Percentiles rank a stretch among this genome's conserved stretches.
These are phyloP conservation scores for Cyclocybe cylindracea DNA, from an alignment of 768 basidiomycete genomes.

Conservation along the genomic window DNA sequence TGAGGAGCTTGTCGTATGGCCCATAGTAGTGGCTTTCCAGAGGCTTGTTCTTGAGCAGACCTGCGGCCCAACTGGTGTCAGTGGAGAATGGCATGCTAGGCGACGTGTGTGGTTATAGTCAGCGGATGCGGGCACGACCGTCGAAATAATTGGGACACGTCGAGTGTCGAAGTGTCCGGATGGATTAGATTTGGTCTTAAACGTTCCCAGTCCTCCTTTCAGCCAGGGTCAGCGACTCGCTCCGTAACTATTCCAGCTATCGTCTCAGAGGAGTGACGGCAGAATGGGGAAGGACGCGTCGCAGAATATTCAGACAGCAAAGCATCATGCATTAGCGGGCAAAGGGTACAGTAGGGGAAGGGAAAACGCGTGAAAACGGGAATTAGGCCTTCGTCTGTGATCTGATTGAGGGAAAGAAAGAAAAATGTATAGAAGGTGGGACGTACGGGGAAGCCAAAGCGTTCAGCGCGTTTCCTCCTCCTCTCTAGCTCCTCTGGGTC, in stretches of 20 bases:
- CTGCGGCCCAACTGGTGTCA: slow-evolving; percentile 26
- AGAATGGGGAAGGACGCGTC: no score
- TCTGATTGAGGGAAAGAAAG: not conserved
- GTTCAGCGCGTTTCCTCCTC: slow-evolving; percentile 62
- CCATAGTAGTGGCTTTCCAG: slow-evolving; percentile 36
- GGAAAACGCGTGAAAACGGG: slow-evolving; percentile 5
- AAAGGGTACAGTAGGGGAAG: slow-evolving; percentile 12
- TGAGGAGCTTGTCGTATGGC: slow-evolving; percentile 39
- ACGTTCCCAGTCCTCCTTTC: no score
- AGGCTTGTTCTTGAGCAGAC: slow-evolving; percentile 22
- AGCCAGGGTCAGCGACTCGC: no score
- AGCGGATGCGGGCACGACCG: no score
- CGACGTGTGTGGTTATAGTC: no score
- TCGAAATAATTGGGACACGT: no score
- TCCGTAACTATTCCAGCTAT: no score
- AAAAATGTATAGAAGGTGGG: not conserved
- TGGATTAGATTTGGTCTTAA: no score
- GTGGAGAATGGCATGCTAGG: slow-evolving; percentile 13
- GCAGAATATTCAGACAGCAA: not conserved
- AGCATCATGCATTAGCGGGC: slow-evolving; percentile 3
- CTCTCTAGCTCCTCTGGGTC: slow-evolving; percentile 62
- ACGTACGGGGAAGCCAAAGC: slow-evolving; percentile 47
- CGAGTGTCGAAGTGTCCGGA: no score
- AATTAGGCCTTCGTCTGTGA: slow-evolving; percentile 17
- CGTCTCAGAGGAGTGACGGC: no score